Evolutionary conservation across 345 rosid species (phyloP).

Genomic region (Sisymbrium altissimum): DNA sequence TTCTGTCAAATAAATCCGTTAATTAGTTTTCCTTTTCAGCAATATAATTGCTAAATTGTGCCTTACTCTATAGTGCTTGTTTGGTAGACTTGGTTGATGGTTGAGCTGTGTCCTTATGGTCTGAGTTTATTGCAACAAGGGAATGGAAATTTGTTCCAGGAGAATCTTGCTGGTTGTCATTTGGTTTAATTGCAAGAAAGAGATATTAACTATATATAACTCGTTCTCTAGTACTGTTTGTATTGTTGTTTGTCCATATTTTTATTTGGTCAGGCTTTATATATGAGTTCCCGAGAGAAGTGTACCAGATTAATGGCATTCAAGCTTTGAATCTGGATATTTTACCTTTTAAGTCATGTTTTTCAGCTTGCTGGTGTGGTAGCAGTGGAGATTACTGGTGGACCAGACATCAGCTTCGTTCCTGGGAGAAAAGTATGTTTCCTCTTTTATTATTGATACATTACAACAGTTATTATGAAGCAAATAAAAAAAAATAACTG

Average conservation of each 20-base stretch:
- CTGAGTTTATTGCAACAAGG: not conserved
- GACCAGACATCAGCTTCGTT: slow-evolving; percentile 73
- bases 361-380: slow-evolving; percentile 91
- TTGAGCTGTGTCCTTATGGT: not conserved
- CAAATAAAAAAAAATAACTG: slow-evolving; percentile 1
- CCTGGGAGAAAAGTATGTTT: slow-evolving; percentile 79
- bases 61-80: not conserved
- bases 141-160: not conserved
- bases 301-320: not conserved
- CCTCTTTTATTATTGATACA: not conserved
- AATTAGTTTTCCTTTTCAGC: not conserved
- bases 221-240: not conserved
- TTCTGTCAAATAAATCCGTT: not conserved
- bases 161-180: not conserved
- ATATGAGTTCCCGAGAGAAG: not conserved
- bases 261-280: not conserved
- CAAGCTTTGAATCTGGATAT: not conserved
- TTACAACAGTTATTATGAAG: slow-evolving; percentile 6
- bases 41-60: too few relatives aligned
- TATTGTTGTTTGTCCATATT: not conserved
- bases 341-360: not conserved
- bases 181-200: too few relatives aligned
- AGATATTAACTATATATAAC: too few relatives aligned
- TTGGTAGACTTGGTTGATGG: not conserved
- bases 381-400: slow-evolving; percentile 96